A percentile compares a stretch with the other conserved stretches of the same genome.
Conservation (phyloP, 2,329 filamentous ascomycete genomes). For the Mycosphaerella arachidis region DNA sequence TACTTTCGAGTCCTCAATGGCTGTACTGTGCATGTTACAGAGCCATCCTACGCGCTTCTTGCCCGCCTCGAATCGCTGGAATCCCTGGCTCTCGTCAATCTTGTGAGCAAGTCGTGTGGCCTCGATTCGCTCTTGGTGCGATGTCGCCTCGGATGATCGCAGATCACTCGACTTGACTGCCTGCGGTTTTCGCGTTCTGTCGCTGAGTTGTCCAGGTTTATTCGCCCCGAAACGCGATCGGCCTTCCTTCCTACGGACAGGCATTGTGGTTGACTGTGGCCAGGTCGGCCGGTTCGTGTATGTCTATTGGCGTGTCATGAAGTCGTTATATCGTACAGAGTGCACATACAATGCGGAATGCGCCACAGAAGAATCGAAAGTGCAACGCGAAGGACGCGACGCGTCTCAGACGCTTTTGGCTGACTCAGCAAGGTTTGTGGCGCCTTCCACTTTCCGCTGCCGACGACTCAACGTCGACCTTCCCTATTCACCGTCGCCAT, state of each 20-base stretch:
- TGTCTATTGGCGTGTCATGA: conserved; percentile 1
- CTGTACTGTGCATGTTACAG: conserved; percentile 88
- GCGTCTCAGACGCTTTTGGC: too few relatives aligned
- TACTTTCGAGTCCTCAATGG: conserved; percentile 75
- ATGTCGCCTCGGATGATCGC: conserved; percentile 76
- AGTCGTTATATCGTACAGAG: neutral
- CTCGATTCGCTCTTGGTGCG: conserved; percentile 88
- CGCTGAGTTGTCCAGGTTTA: conserved; percentile 29
- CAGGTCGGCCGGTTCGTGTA: conserved; percentile 1
- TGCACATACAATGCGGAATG: neutral
- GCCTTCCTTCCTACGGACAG: conserved; percentile 39
- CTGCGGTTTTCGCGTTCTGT: conserved; percentile 54
- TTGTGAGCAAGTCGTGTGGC: conserved; percentile 74
- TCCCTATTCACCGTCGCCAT: neutral
- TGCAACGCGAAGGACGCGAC: neutral
- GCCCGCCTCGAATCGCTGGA: conserved; percentile 83
- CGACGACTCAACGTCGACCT: neutral
- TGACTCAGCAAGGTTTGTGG: too few relatives aligned
- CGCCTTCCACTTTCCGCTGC: too few relatives aligned
- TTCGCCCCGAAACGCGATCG: conserved; percentile 38
- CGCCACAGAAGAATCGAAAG: neutral
- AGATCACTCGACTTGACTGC: conserved; percentile 75
- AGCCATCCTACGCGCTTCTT: conserved; percentile 86
- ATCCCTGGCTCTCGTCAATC: conserved; percentile 95
- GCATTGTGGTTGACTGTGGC: conserved; percentile 35